Conservation (phyloP, 805 yeast species). For the Metschnikowia continentalis region DNA sequence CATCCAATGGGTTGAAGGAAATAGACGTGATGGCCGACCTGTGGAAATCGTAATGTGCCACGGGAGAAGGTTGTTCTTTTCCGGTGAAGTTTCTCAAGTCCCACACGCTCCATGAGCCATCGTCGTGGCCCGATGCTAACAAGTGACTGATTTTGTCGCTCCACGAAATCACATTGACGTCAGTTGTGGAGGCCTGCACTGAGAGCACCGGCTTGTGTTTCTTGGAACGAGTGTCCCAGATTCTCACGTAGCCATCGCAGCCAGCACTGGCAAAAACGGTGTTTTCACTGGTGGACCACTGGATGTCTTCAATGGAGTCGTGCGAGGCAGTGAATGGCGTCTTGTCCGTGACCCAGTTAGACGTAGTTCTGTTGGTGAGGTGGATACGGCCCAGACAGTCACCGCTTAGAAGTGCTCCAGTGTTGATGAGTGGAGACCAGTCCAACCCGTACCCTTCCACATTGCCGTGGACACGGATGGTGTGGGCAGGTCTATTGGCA, state of each 20-base stretch:
- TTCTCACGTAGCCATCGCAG: constrained; percentile 82
- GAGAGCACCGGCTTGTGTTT: constrained; percentile 88
- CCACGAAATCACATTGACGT: constrained; percentile 96
- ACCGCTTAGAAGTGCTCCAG: constrained; percentile 84
- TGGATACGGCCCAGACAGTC: constrained; percentile 82
- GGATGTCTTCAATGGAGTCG: constrained; percentile 90
- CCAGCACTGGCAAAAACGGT: constrained; percentile 97
- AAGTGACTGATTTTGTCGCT: constrained; percentile 80
- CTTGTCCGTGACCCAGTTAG: constrained; percentile 82
- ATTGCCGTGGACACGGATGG: constrained; percentile 79
- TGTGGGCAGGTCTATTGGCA: constrained; percentile 75
- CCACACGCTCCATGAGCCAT: constrained; percentile 98
- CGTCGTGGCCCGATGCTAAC: constrained; percentile 94
- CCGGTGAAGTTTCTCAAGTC: constrained; percentile 79
- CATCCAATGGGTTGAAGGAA: constrained; percentile 92
- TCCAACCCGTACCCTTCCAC: constrained; percentile 98
- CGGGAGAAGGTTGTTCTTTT: constrained; percentile 61
- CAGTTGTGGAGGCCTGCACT: constrained; percentile 73
- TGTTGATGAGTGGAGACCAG: constrained; percentile 83
- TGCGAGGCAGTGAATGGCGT: constrained; percentile 68
- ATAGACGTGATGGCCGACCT: constrained; percentile 89
- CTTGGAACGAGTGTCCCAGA: constrained; percentile 96
- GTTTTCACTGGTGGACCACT: constrained; percentile 89
- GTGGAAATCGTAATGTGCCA: constrained; percentile 94
- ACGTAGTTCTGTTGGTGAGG: constrained; percentile 70